Percentiles rank a stretch among this genome's conserved stretches.
Evolutionary conservation across 2,329 filamentous ascomycete species (phyloP).

Genomic region (Chaetothyriales sp.): DNA sequence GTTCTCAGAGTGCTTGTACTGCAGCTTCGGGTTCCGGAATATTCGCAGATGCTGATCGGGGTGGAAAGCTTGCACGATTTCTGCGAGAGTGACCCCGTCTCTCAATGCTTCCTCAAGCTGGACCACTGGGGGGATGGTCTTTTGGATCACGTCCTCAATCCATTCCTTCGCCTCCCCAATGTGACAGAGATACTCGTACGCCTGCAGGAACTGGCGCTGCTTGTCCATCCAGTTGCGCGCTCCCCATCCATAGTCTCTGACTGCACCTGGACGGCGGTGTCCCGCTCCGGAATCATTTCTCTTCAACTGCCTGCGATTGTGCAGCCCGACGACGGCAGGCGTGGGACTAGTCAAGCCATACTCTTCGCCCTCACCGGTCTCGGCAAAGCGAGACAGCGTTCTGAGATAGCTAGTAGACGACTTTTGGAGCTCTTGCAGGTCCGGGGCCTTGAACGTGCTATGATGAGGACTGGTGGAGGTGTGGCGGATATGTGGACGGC

Average conservation of each 20-base stretch:
- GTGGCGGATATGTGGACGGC: constrained; percentile 23
- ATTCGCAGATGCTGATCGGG: constrained; percentile 64
- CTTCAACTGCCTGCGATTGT: constrained; percentile 70
- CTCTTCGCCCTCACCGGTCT: constrained; percentile 59
- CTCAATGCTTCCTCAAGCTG: constrained; percentile 83
- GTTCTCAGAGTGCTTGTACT: constrained; percentile 94
- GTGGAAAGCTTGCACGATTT: constrained; percentile 79
- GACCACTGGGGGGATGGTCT: constrained; percentile 77
- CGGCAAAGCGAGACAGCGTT: constrained; percentile 68
- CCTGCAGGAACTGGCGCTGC: constrained; percentile 86
- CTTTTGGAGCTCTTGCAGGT: constrained; percentile 67
- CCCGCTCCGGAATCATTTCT: constrained; percentile 41
- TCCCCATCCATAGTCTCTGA: constrained; percentile 54
- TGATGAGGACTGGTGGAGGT: constrained; percentile 18
- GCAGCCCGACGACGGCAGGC: constrained; percentile 75
- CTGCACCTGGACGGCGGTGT: constrained; percentile 31
- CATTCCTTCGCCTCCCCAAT: constrained; percentile 98
- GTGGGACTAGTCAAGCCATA: constrained; percentile 63
- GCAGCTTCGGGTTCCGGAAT: constrained; percentile 69
- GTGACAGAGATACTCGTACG: constrained; percentile 96
- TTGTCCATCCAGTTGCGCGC: constrained; percentile 87
- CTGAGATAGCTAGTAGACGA: constrained; percentile 83
- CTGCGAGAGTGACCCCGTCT: constrained; percentile 84
- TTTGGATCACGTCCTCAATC: constrained; percentile 85
- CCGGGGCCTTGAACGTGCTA: constrained; percentile 46